Base-by-base conservation (phyloP, 768 basidiomycete species). In the Sutorius australiensis region DNA sequence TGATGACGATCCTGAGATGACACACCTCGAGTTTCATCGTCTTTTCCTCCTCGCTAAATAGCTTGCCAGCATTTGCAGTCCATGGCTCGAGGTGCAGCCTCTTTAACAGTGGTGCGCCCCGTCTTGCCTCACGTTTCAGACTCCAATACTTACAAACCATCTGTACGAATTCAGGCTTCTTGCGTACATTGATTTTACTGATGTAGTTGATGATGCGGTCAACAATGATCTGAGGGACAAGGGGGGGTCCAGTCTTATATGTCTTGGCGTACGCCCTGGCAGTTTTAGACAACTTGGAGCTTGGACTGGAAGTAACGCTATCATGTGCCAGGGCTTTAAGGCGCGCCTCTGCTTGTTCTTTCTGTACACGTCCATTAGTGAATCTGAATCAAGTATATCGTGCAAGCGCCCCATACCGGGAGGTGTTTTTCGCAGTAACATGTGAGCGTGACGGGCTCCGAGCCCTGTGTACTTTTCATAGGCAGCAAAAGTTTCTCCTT, bases 41-140 rank as follows among this genome's bases (percentile, higher is more conserved):
- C 69, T 89, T 92, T 56, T 97, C 92, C 55, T 88, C 86, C 17
- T 94, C 90, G 5, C 84, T 90, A 62, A 91, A 79, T 30, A 80
- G 67, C 58, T 81, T 81, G 7, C 73, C 73, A 6, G 77, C 77
- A 16, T 83, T 79, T 38, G 92, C 91, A 1, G 95, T 98, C 97
- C 97, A 98, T 0, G 97, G 95, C 73, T 99, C 95, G 27, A 98
- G 75, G 72, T 99, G 94, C 52, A 99, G 67, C 48, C 97, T 67
- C 71, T 98, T 98, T 59, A 99, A 70, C 55, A 98, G 70, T 11
- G 97, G 95, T 9, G 97, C 97, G 5, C 97, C 97, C 37, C 95
- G 72, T 56, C 97, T 80, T 1, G 84, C 92, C 67, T 98, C 95
- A 5, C 97, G 77, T 72, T 99, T 98, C 69, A 99, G 68, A 71